Evolutionary conservation across 2,329 filamentous ascomycete species (phyloP), one percentile per base, ranked within the genome.

Genomic region (Capronia coronata): DNA sequence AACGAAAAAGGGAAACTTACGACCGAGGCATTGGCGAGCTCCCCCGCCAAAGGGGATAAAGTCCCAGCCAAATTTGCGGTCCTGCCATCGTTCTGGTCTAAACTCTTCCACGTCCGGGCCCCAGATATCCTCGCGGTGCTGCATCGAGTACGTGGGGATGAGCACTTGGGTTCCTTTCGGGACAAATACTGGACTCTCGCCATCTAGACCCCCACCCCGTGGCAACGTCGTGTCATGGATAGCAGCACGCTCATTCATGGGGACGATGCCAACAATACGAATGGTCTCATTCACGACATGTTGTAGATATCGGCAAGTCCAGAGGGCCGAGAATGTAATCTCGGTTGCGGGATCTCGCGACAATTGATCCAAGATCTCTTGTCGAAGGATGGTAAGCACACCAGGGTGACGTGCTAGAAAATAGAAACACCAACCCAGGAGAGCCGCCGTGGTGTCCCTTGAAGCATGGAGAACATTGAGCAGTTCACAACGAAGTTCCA

Each of bases 1-100:
- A n/a, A n/a, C n/a, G n/a, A n/a, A n/a, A n/a, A n/a, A n/a, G n/a
- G n/a, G n/a, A n/a, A n/a, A n/a, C n/a, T n/a, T n/a, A n/a, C n/a
- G n/a, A n/a, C 76, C 76, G 14, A 79, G 72, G 53, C 77, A 80
- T 42, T 76, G 74, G 3, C 74, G 63, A 2, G 73, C 71, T 0
- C 74, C 75, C 2, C 73, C 73, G 44, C 75, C 74, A 48, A 77
- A 77, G 0, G 75, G 75, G 38, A 75, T 69, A 47, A 74, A 77
- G n/a, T 74, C 69, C 72, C 74, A 77, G 1, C 74, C 71, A 32
- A 41, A 40, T 25, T 48, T 52, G 14, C 45, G 39, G 29, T 43
- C 21, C 10, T 39, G 13, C 41, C 49, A 60, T 19, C 58, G 43
- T 18, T 52, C 54, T n/a, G 58, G 58, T 9, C 48, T 45, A 47